Conservation (phyloP, 176 grass and related monocot species). For the Oryza longistaminata region DNA sequence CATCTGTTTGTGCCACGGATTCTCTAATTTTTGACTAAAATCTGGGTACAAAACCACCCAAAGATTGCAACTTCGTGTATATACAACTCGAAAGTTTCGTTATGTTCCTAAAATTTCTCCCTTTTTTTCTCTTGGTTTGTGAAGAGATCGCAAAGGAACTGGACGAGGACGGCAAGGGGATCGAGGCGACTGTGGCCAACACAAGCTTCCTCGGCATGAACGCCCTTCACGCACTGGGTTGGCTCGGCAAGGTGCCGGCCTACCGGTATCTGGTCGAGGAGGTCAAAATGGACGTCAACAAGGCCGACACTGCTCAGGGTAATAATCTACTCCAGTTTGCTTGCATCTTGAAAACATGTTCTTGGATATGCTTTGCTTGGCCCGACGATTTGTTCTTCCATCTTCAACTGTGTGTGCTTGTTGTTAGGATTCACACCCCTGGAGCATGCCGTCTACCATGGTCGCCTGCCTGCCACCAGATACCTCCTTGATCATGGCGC, state of each 20-base stretch:
- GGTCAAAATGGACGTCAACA: constrained; percentile 14
- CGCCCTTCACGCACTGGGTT: not conserved
- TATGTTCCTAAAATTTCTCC: not conserved
- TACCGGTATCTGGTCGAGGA: constrained; percentile 29
- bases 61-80: not conserved
- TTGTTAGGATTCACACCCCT: constrained; percentile 12
- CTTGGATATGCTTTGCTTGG: too few relatives aligned
- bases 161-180: constrained; percentile 26
- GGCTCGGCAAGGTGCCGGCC: not conserved
- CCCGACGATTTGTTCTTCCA: too few relatives aligned
- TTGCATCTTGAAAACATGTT: too few relatives aligned
- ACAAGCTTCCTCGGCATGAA: constrained; percentile 12
- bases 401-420: not conserved
- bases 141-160: constrained; percentile 30
- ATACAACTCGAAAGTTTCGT: not conserved
- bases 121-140: not conserved
- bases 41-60: not conserved
- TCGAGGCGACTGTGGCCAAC: constrained; percentile 18
- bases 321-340: not conserved
- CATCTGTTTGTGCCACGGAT: not conserved
- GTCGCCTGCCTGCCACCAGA: constrained; percentile 34
- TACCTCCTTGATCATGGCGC: constrained; percentile 33
- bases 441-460: constrained; percentile 17
- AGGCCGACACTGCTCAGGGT: not conserved
- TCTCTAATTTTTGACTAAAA: not conserved